Conservation (phyloP, 2,329 filamentous ascomycete genomes). For the Colletotrichum sojae region DNA sequence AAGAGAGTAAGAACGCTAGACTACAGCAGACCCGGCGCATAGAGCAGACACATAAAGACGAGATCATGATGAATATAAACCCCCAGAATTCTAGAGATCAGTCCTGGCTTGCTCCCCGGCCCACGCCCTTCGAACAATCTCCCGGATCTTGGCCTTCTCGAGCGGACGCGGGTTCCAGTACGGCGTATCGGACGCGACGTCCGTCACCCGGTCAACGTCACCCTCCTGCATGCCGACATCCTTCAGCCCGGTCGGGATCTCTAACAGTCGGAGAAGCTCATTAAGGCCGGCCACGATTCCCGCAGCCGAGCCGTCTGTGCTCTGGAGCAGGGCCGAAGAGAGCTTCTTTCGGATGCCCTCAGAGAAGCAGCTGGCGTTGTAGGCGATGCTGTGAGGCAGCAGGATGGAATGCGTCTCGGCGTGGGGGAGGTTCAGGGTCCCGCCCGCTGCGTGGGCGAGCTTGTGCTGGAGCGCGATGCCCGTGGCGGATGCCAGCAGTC, state of each 20-base stretch:
- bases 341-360: constrained; percentile 13
- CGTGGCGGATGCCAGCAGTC: constrained; percentile 27
- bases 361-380: constrained; percentile 27
- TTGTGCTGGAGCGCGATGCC: constrained; percentile 40
- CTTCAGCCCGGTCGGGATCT: constrained; percentile 65
- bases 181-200: constrained; percentile 68
- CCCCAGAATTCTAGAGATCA: constrained; percentile 56
- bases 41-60: constrained; percentile 4
- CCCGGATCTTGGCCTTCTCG: constrained; percentile 64
- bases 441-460: constrained; percentile 36
- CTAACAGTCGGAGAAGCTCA: constrained; percentile 48
- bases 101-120: constrained; percentile 68
- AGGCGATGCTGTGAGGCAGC: constrained; percentile 37
- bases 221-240: constrained; percentile 70
- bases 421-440: constrained; percentile 36
- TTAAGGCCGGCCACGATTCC: constrained; percentile 38
- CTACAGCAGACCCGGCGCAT: constrained; percentile 75
- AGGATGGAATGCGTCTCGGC: constrained; percentile 40
- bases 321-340: constrained; percentile 27
- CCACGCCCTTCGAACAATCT: constrained; percentile 70
- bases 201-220: constrained; percentile 69
- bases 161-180: constrained; percentile 71
- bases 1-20: constrained; percentile 75
- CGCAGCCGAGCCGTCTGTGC: constrained; percentile 20
- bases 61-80: background rate